phyloP scores from a whole-genome alignment of 495 filamentous ascomycete genomes.

The Aspergillus avenaceus region DNA sequence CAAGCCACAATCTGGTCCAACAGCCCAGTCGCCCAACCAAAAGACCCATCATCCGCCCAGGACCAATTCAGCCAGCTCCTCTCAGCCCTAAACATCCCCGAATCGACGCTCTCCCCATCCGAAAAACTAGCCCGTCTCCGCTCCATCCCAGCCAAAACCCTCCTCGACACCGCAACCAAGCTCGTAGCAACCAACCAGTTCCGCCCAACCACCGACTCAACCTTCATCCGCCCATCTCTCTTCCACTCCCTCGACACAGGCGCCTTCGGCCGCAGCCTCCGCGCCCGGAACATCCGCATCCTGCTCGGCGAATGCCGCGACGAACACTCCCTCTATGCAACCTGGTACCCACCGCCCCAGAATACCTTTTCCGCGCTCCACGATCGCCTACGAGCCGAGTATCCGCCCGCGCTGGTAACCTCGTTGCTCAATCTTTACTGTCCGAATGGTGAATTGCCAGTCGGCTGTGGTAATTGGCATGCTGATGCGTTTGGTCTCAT shows the following conservation, averaged over 20 bases:
- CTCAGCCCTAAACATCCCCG: constrained; percentile 41
- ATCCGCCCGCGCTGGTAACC: constrained; percentile 40
- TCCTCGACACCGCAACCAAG: constrained; percentile 36
- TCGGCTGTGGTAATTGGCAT: constrained; percentile 27
- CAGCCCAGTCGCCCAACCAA: constrained; percentile 52
- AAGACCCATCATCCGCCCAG: constrained; percentile 40
- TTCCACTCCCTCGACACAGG: constrained; percentile 47
- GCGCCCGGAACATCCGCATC: constrained; percentile 41
- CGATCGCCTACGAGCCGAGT: constrained; percentile 49
- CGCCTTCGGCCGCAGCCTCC: constrained; percentile 38
- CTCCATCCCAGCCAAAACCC: constrained; percentile 23
- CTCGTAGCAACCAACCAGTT: constrained; percentile 49
- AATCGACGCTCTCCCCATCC: constrained; percentile 23
- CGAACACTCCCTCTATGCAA: constrained; percentile 50
- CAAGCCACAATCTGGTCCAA: constrained; percentile 54
- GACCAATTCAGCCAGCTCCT: constrained; percentile 55
- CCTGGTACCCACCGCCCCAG: constrained; percentile 33
- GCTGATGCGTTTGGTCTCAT: constrained; percentile 50
- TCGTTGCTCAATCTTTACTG: constrained; percentile 42
- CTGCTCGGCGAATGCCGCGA: constrained; percentile 54
- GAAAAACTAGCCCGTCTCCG: constrained; percentile 48
- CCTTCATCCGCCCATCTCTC: constrained; percentile 43
- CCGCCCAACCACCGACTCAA: constrained; percentile 47
- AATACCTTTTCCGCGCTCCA: constrained; percentile 37
- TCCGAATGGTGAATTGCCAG: constrained; percentile 25